Conservation (phyloP, 805 yeast genomes). For the Saturnispora saitoi region DNA sequence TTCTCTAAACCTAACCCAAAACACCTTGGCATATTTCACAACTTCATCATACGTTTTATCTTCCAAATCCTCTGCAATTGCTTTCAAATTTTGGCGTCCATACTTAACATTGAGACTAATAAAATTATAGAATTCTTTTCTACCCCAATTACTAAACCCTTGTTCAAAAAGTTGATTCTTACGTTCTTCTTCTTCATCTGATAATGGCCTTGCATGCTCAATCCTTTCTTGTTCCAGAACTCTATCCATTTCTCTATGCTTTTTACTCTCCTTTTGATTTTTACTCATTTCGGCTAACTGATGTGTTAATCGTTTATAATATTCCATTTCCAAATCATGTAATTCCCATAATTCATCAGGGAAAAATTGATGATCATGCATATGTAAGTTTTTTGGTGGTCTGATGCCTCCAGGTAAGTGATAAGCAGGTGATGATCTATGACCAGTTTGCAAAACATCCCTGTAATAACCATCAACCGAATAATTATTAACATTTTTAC, state of each 20-base stretch:
- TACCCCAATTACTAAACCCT: constrained; percentile 78
- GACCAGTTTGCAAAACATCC: constrained; percentile 55
- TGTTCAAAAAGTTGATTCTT: constrained; percentile 49
- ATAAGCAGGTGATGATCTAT: constrained; percentile 34
- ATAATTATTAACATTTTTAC: constrained; percentile 60
- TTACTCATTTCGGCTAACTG: constrained; percentile 56
- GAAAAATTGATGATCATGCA: constrained; percentile 87
- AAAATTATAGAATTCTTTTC: constrained; percentile 81
- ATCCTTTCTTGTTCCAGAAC: constrained; percentile 62
- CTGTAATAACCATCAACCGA: constrained; percentile 69
- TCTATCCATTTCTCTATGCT: constrained; percentile 19
- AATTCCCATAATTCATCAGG: constrained; percentile 69
- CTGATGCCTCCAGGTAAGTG: constrained; percentile 40
- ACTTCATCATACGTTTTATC: constrained; percentile 79
- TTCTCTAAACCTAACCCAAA: constrained; percentile 71
- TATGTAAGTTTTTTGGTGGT: constrained; percentile 75
- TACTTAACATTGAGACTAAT: constrained; percentile 64
- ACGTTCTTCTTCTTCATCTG: constrained; percentile 68
- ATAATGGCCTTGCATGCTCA: constrained; percentile 67
- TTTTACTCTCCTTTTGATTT: constrained; percentile 33
- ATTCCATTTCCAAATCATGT: constrained; percentile 73
- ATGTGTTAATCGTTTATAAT: constrained; percentile 58
- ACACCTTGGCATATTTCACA: constrained; percentile 62
- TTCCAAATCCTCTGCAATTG: constrained; percentile 72
- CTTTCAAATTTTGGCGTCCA: constrained; percentile 67